A percentile compares a stretch with the other conserved stretches of the same genome.
Evolutionary conservation across 768 basidiomycete species (phyloP).

Genomic region (Tylopilus sp.): DNA sequence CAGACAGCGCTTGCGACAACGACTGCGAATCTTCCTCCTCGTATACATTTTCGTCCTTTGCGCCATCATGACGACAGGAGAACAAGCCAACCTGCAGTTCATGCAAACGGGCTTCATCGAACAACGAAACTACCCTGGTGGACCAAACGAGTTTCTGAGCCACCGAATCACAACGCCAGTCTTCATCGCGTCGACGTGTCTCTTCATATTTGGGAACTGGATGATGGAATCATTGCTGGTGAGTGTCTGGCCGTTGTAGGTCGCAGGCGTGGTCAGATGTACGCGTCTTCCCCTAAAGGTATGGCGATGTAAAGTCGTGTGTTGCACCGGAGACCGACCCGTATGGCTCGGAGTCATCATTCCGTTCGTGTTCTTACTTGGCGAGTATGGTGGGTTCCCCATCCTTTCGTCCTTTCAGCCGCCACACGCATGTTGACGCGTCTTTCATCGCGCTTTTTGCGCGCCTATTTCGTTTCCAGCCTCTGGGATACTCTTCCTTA

Average conservation of each 20-base stretch:
- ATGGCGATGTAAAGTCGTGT: constrained; percentile 22
- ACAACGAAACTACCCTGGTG: constrained; percentile 11
- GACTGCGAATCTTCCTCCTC: constrained; percentile 12
- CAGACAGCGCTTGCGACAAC: constrained; percentile 7
- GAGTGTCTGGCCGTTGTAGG: background rate
- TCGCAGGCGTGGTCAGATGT: background rate
- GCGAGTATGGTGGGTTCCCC: constrained; percentile 11
- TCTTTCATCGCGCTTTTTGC: background rate
- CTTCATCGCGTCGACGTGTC: background rate
- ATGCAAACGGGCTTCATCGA: constrained; percentile 16
- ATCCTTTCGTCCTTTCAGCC: background rate
- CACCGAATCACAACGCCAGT: background rate
- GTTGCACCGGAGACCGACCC: constrained; percentile 6
- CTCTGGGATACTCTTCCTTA: constrained; percentile 4
- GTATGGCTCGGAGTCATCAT: constrained; percentile 9
- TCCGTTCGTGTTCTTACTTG: constrained; percentile 3
- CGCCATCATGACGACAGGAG: constrained; percentile 14
- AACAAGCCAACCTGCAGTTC: constrained; percentile 10
- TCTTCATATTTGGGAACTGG: constrained; percentile 21
- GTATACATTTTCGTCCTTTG: constrained; percentile 14
- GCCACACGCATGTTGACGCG: background rate
- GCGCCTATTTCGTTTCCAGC: background rate
- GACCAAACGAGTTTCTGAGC: constrained; percentile 11
- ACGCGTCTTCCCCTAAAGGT: constrained; percentile 17
- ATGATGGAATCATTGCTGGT: constrained; percentile 22